phyloP scores from a whole-genome alignment of 441 rosid genomes.

The Euphorbia corollata region DNA sequence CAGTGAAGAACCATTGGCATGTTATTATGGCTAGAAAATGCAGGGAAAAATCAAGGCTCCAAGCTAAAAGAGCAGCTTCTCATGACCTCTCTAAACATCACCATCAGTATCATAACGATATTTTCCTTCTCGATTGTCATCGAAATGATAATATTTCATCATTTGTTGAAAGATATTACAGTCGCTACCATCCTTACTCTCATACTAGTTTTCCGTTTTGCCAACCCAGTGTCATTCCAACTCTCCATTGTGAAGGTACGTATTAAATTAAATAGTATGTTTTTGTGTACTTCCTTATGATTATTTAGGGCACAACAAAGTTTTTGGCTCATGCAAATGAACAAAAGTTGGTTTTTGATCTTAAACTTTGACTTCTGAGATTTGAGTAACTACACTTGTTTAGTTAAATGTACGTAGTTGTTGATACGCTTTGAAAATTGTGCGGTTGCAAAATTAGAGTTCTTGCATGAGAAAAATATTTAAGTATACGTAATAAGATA shows the following conservation, averaged over 20 bases:
- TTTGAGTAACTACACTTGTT: no score
- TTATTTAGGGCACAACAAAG: neutral
- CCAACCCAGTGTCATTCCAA: neutral
- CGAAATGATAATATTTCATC: neutral
- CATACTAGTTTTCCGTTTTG: neutral
- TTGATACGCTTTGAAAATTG: no score
- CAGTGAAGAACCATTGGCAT: conserved; percentile 94
- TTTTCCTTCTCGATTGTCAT: no score
- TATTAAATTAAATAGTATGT: no score
- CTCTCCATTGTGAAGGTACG: conserved; percentile 12
- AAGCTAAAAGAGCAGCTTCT: conserved; percentile 24
- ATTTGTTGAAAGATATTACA: conserved; percentile 2
- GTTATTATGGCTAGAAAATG: conserved; percentile 53
- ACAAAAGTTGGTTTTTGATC: neutral
- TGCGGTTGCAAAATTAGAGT: no score
- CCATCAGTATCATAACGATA: no score
- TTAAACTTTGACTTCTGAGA: no score
- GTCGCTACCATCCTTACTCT: neutral
- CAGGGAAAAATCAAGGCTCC: conserved; percentile 23
- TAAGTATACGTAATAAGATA: no score
- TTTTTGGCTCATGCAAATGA: neutral
- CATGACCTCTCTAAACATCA: neutral
- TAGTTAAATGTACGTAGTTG: no score
- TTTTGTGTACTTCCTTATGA: neutral
- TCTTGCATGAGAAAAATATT: no score